Evolutionary conservation across 2,329 filamentous ascomycete species (phyloP), one percentile per base, ranked within the genome.

Genomic region (Colletotrichum zoysiae): DNA sequence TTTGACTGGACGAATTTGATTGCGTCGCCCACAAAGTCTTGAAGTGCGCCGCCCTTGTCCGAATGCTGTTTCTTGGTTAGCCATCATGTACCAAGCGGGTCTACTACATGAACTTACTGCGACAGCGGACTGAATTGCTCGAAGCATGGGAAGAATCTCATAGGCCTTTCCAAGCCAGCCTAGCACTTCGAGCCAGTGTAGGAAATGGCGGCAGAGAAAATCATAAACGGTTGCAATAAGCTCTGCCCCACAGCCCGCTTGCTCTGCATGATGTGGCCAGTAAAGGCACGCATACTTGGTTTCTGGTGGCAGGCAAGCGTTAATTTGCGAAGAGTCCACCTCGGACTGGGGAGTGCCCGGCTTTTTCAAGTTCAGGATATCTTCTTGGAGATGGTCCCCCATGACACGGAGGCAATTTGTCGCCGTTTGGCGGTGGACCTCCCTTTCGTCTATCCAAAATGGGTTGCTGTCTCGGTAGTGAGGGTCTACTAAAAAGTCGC

Each of bases 161-260:
- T 55, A 62, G 5, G 44, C 51, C 44, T 77, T 75, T 18, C 77
- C 76, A 26, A 83, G 70, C 14, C 82, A 73, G 60, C 78, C 79
- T 7, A 84, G 75, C 7, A 78, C 80, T 75, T 85, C 82, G 6
- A 84, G 74, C 83, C 82, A 85, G 69, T 85, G 76, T 1, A 86
- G 81, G 55, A 84, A 77, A 71, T 84, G 79, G 12, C 67, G 38
- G 11, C 74, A 68, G 2, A 86, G 74, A 74, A 86, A 86, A 3
- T 65, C 7, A 65, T 82, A 71, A 20, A 78, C 78, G 68, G 16
- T 55, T 79, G 77, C 46, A 18, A 30, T 2, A 53, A 53, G 14
- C 5, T 53, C 50, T 53, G 26, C 16, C 50, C 14, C 50, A 20
- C 6, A 30, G 26, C 9, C 16, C 16, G 50, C 26, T 20, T 53